Conservation (phyloP, 257 asterid species). For the Hygrophila difformis region DNA sequence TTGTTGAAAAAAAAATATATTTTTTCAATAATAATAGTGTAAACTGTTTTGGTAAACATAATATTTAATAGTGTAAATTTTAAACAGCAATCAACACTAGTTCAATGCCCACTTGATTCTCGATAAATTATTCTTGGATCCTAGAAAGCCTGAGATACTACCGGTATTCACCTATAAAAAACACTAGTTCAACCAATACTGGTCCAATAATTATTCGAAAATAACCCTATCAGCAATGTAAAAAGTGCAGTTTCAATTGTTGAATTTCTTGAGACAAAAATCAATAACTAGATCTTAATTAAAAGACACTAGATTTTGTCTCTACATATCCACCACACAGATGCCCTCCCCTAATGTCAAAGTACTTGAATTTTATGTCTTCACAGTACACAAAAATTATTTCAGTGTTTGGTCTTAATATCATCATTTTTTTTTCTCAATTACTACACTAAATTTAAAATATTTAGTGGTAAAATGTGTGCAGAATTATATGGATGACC, state of each 20-base stretch:
- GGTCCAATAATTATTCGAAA: no score
- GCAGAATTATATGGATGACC: constrained; percentile 34
- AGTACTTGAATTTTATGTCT: constrained; percentile 14
- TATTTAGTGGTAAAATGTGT: constrained; percentile 9
- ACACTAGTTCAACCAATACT: constrained; percentile 46
- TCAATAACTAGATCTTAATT: constrained; percentile 13
- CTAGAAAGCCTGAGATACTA: no score
- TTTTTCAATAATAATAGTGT: no score
- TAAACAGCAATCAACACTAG: no score
- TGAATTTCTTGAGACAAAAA: constrained; percentile 6
- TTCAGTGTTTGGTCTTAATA: constrained; percentile 1
- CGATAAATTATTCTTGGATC: no score
- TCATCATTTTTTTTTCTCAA: neutral
- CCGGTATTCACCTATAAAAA: no score
- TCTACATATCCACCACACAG: constrained; percentile 23
- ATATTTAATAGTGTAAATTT: no score
- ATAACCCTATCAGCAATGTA: constrained; percentile 23
- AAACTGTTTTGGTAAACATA: no score
- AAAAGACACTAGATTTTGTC: constrained; percentile 14
- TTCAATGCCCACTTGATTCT: no score
- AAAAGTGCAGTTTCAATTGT: constrained; percentile 18
- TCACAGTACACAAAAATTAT: neutral
- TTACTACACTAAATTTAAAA: neutral
- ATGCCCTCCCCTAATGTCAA: constrained; percentile 16
- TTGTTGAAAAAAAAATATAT: no score